Evolutionary conservation across 2,329 filamentous ascomycete genomes (phyloP).

Genomic region (Diaporthe vexans): DNA sequence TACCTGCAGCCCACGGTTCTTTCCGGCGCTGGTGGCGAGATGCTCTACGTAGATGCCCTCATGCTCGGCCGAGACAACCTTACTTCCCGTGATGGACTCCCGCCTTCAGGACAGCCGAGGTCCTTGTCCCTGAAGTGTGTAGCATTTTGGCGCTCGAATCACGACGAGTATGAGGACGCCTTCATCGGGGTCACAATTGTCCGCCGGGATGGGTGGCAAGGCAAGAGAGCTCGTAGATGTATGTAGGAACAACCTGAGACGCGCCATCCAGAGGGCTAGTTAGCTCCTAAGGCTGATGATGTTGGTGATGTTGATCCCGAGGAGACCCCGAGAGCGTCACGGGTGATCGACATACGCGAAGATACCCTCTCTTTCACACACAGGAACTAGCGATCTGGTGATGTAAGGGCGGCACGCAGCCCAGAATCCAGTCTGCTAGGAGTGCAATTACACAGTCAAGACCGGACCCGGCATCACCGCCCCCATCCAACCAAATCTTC

Average conservation of each 20-base stretch:
- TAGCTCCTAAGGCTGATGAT: neutral
- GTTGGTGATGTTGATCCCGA: slow-evolving; percentile 16
- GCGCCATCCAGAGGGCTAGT: neutral
- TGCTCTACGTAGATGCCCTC: neutral
- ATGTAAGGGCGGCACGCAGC: neutral
- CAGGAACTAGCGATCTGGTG: neutral
- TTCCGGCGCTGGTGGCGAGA: neutral
- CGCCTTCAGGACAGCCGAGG: neutral
- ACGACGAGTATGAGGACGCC: too few relatives aligned
- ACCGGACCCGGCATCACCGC: slow-evolving; percentile 21
- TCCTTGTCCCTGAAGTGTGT: neutral
- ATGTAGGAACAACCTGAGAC: too few relatives aligned
- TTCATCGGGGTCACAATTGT: neutral
- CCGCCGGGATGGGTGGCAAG: neutral
- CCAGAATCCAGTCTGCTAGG: too few relatives aligned
- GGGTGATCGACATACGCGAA: slow-evolving; percentile 5
- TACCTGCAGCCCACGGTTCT: neutral
- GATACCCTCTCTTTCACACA: neutral
- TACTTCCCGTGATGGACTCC: rapidly evolving
- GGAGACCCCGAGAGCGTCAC: slow-evolving; percentile 12
- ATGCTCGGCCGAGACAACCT: neutral
- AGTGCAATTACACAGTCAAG: neutral
- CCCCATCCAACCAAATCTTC: neutral
- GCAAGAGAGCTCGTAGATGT: neutral
- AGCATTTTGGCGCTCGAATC: neutral